Evolutionary conservation across 129 eudicot species (phyloP), one percentile per base, ranked within the genome.

Genomic region (Kitagawia praeruptora): DNA sequence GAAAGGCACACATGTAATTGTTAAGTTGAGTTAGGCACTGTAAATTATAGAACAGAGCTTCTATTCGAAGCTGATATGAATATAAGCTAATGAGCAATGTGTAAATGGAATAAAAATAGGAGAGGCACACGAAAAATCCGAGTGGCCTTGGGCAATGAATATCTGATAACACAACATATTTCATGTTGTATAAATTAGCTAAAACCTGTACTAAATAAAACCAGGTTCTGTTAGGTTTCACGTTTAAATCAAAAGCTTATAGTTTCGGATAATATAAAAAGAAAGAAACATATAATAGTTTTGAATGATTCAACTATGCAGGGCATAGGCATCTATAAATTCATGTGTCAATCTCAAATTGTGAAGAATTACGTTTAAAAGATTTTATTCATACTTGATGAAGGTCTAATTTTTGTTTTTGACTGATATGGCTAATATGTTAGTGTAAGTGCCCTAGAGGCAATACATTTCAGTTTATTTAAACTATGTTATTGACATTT

Each of bases 31-130:
- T 8, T 64, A 41, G 41, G 56, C 10, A n/a, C 53, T 42, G 75
- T 78, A 79, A 64, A 79, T 67, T 37, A 69, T 48, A 69, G 66
- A 34, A 44, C 48, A 45, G 67, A 79, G 66, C 64, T 79, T 40
- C 47, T 78, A 23, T 9, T 8, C 66, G 66, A 72, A 63, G 69
- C 34, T 75, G 61, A 56, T n/a, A 56, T 2, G 9, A 12, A 38
- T 42, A 41, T 41, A 23, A 73, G 21, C 54, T 56, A n/a, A 41
- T 19, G 34, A 73, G 76, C 51, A n/a, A 28, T 64, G 39, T 11
- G 38, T 64, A 28, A 27, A 28, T 28, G 37, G 39, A 23, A 25
- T 12, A 12, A 28, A 28, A n/a, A 11, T 64, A 23, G 23, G 25
- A 53, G 61, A 53, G 11, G 27, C 5, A 9, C 38, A 0, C 3